A percentile compares a stretch with the other conserved stretches of the same genome.
These are phyloP conservation scores for Plenodomus tracheiphilus DNA, from an alignment of 2,329 filamentous ascomycete genomes.

Conservation along the genomic window DNA sequence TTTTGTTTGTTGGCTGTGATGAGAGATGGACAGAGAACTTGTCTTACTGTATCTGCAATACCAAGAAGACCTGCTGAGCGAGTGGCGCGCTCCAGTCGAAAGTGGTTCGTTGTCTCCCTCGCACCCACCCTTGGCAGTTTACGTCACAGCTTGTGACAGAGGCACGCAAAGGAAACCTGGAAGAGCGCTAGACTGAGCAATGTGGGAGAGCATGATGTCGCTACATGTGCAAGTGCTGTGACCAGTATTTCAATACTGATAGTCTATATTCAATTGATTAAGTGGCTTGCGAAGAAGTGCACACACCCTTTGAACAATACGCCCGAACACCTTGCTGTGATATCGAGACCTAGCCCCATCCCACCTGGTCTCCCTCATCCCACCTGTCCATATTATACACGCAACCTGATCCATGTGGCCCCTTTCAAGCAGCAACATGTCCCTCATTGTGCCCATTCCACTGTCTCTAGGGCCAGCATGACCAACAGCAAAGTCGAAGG, in stretches of 20 bases:
- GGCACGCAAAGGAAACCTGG: constrained; percentile 12
- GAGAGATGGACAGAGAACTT: not conserved
- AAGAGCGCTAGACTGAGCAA: not conserved
- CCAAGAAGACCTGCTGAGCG: not conserved
- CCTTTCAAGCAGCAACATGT: not conserved
- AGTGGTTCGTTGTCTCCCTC: not conserved
- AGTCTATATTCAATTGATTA: not conserved
- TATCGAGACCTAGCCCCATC: not conserved
- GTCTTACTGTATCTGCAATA: not conserved
- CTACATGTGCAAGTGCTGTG: not conserved
- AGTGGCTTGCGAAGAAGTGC: not conserved
- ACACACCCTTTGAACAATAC: not conserved
- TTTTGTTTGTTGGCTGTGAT: not conserved
- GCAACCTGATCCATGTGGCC: not conserved
- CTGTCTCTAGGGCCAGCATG: constrained; percentile 86
- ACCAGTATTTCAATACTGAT: not conserved
- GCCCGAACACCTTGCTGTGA: constrained; percentile 12
- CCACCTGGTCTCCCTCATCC: not conserved
- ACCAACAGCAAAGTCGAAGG: constrained; percentile 90
- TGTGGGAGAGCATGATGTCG: not conserved
- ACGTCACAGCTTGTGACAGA: constrained; percentile 17
- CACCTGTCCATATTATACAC: constrained; percentile 3
- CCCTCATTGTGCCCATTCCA: constrained; percentile 74
- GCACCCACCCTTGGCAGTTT: constrained; percentile 14
- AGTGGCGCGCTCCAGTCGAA: not conserved